A percentile compares a stretch with the other conserved stretches of the same genome.
phyloP scores from a whole-genome alignment of 768 basidiomycete species.

The Harrya chromipes region DNA sequence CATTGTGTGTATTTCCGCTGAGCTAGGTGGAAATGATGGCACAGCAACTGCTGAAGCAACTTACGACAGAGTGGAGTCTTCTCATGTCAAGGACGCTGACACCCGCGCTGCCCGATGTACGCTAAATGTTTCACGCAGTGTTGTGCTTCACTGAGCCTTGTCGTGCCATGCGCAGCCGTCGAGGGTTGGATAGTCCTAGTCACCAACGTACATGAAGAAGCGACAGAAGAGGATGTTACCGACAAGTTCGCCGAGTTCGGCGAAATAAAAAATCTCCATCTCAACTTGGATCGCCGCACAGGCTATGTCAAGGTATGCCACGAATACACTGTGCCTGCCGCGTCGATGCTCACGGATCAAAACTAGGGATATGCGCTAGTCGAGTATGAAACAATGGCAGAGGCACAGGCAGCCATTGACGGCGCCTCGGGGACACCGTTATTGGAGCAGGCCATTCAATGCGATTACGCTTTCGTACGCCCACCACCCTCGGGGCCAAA shows the following conservation, averaged over 20 bases:
- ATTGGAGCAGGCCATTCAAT: conserved; percentile 83
- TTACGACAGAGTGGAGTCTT: conserved; percentile 77
- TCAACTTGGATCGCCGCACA: conserved; percentile 94
- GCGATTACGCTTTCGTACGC: conserved; percentile 90
- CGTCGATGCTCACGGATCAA: conserved; percentile 1
- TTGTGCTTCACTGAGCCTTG: conserved; percentile 8
- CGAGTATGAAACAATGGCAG: conserved; percentile 93
- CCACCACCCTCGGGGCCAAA: conserved; percentile 80
- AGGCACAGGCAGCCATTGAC: conserved; percentile 92
- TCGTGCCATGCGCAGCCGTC: conserved; percentile 59
- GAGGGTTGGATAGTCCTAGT: conserved; percentile 99
- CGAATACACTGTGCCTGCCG: neutral
- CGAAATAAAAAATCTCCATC: conserved; percentile 95
- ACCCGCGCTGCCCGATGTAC: conserved; percentile 83
- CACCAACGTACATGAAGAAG: conserved; percentile 96
- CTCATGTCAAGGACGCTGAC: conserved; percentile 61
- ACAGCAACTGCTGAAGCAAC: conserved; percentile 60
- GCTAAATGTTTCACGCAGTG: conserved; percentile 26
- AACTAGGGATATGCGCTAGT: conserved; percentile 93
- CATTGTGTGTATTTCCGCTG: neutral
- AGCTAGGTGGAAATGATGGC: conserved; percentile 60
- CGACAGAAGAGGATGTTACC: conserved; percentile 93
- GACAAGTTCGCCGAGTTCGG: conserved; percentile 98
- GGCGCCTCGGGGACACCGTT: conserved; percentile 80
- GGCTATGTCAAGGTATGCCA: conserved; percentile 92